Evolutionary conservation across 345 rosid genomes (phyloP).

Genomic region (Camelina hispida): DNA sequence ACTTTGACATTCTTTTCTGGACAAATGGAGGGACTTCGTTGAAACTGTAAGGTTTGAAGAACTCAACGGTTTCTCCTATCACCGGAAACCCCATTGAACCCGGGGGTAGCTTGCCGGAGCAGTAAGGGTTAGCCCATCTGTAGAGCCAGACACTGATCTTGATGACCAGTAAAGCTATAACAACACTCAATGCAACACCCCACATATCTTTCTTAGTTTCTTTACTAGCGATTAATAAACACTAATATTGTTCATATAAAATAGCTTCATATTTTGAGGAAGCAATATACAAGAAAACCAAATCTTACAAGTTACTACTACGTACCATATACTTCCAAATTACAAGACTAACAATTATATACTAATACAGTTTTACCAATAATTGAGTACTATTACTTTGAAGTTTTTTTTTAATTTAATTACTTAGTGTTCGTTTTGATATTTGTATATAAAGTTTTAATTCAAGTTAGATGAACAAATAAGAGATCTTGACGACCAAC

Average conservation of each 20-base stretch:
- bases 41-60: slow-evolving; percentile 32
- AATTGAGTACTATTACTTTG: not conserved
- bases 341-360: slow-evolving; percentile 5
- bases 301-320: slow-evolving; percentile 14
- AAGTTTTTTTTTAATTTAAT: too few species aligned
- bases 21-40: slow-evolving; percentile 43
- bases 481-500: too few species aligned
- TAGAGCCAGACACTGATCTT: slow-evolving; percentile 42
- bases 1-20: slow-evolving; percentile 39
- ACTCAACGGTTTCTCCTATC: slow-evolving; percentile 44
- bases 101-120: slow-evolving; percentile 45
- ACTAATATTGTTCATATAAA: not conserved
- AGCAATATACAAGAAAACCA: slow-evolving; percentile 3
- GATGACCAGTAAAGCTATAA: slow-evolving; percentile 13
- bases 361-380: not conserved
- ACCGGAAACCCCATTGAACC: slow-evolving; percentile 47
- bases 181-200: slow-evolving; percentile 19
- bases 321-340: not conserved
- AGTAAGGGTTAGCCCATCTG: slow-evolving; percentile 39
- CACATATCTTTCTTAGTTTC: not conserved
- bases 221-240: not conserved
- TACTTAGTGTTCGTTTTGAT: too few species aligned
- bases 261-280: not conserved
- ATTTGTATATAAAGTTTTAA: too few species aligned
- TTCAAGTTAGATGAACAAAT: too few species aligned